These are phyloP conservation scores for Capsella rubella DNA, from an alignment of 441 rosid species.

Conservation along the genomic window DNA sequence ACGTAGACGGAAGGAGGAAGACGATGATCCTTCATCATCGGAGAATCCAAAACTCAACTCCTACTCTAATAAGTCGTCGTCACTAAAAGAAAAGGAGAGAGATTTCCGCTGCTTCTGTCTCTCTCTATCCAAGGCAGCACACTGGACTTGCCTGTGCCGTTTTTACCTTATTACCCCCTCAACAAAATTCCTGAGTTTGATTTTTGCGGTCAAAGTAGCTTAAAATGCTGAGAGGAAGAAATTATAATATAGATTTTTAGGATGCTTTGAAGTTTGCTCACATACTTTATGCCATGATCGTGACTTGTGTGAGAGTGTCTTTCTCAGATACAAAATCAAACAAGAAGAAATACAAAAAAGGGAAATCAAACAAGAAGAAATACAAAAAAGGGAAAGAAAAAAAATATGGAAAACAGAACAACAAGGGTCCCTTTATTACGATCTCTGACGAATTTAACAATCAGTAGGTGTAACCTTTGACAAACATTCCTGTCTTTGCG, in stretches of 20 bases:
- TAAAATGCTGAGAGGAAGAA: background rate
- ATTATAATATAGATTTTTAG: background rate
- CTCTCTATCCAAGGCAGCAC: background rate
- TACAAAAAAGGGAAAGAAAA: background rate
- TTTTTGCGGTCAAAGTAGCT: background rate
- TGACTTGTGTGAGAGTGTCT: background rate
- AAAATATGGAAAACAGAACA: constrained; percentile 8
- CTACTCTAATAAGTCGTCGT: background rate
- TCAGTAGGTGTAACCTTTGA: constrained; percentile 95
- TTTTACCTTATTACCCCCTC: constrained; percentile 26
- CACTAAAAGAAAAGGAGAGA: background rate
- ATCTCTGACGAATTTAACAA: constrained; percentile 37
- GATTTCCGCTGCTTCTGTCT: background rate
- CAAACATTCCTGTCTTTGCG: constrained; percentile 97
- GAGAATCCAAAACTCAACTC: background rate
- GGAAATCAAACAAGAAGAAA: constrained; percentile 10
- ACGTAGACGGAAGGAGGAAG: constrained; percentile 71
- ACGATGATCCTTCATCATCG: constrained; percentile 92
- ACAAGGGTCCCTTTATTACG: constrained; percentile 32
- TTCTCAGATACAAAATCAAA: constrained; percentile 21
- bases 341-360: background rate
- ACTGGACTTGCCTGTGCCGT: background rate
- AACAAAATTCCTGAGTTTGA: background rate
- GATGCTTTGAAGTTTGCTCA: constrained; percentile 25
- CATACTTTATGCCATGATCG: constrained; percentile 13